Evolutionary conservation across 129 eudicot species (phyloP), one percentile per base, ranked within the genome.

Genomic region (Flaveria sonorensis): DNA sequence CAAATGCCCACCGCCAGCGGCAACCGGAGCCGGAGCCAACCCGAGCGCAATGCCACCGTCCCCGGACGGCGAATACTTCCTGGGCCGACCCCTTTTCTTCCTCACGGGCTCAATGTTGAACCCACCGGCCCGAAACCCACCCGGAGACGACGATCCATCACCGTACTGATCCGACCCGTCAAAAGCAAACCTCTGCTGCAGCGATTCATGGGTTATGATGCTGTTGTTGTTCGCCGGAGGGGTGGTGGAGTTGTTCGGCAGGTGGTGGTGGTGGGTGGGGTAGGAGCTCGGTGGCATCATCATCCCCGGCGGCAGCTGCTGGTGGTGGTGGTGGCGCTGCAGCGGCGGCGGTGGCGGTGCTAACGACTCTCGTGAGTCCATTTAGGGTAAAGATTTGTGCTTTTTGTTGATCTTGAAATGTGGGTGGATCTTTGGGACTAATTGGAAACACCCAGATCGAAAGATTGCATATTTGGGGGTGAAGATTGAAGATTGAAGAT

Each of bases 21-120:
- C 14, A 16, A 76, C 76, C n/a, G 87, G 74, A 12, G 92, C 82
- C 10, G 96, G 89, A 23, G 93, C 88, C 40, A 92, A 78, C 1
- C 87, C 98, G 18, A 89, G 86, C 7, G 89, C 91, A 84, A 89
- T 92, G 88, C 68, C 78, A 51, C 89, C 93, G 62, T 92, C 97
- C 0, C 88, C 86, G 0, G 97, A 88, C 4, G 91, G 89, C 1
- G 96, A 88, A 65, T 92, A 92, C 87, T 92, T 92, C 43, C 97
- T 84, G 7, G 97, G 97, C 45, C 97, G 77, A 3, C 97, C 97
- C 65, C 97, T 79, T 74, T 89, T 92, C 85, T 92, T 92, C 82
- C 81, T 86, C 1, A 88, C 86, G 26, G 92, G 89, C 71, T 87
- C 97, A 77, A 80, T 83, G 83, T 72, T 86, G 77, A 83, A 82